phyloP scores from a whole-genome alignment of 2,329 filamentous ascomycete species.

The Phialophora expanda region DNA sequence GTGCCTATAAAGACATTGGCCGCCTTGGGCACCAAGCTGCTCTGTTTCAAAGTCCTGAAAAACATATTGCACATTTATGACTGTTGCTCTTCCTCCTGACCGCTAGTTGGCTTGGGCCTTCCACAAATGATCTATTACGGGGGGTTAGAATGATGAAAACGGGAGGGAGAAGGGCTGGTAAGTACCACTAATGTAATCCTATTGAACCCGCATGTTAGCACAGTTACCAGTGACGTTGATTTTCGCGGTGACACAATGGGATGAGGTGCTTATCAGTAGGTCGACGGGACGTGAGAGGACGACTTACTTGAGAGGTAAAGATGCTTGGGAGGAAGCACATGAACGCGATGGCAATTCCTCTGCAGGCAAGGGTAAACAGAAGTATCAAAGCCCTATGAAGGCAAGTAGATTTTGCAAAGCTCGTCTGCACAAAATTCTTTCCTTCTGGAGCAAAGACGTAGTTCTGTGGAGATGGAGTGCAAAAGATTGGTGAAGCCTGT shows the following conservation, averaged over 20 bases:
- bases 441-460: conserved; percentile 19
- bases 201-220: conserved; percentile 44
- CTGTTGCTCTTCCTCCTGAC: conserved; percentile 38
- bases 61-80: conserved; percentile 56
- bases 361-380: conserved; percentile 20
- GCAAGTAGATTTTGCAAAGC: conserved; percentile 21
- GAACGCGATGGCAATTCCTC: conserved; percentile 44
- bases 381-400: conserved; percentile 23
- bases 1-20: conserved; percentile 48
- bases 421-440: conserved; percentile 31
- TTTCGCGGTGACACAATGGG: conserved; percentile 30
- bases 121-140: conserved; percentile 65
- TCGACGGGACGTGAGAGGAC: conserved; percentile 35
- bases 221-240: conserved; percentile 32
- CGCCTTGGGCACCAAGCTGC: conserved; percentile 54
- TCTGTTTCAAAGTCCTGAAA: conserved; percentile 59
- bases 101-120: conserved; percentile 68
- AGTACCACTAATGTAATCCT: conserved; percentile 70
- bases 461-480: conserved; percentile 26
- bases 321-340: conserved; percentile 74
- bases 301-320: conserved; percentile 82
- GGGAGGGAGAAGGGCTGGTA: conserved; percentile 39
- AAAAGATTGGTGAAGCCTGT: conserved; percentile 26
- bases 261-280: conserved; percentile 32
- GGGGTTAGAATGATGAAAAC: conserved; percentile 35